A percentile compares a stretch with the other conserved stretches of the same genome.
Evolutionary conservation across 805 yeast species (phyloP).

Genomic region (Zygosaccharomyces pseudorouxii): DNA sequence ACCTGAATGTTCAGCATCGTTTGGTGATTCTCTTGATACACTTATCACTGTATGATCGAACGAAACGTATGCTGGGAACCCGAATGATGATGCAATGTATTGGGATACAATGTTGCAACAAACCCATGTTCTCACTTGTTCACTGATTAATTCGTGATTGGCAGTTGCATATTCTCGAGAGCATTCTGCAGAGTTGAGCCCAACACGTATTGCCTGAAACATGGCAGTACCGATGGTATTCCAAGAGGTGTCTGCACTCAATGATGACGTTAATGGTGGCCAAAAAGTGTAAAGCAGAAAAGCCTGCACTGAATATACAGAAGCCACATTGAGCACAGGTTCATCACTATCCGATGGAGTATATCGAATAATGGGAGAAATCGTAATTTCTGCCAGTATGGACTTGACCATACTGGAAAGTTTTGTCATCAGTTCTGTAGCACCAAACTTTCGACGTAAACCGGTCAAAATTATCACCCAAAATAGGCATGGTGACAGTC

Average conservation of each 20-base stretch:
- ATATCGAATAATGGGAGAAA: constrained; percentile 83
- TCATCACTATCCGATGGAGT: constrained; percentile 74
- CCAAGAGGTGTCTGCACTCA: constrained; percentile 95
- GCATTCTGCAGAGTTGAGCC: constrained; percentile 77
- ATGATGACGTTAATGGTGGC: constrained; percentile 94
- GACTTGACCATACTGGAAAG: constrained; percentile 69
- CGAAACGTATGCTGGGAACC: constrained; percentile 88
- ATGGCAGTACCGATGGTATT: constrained; percentile 89
- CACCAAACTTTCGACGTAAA: constrained; percentile 52
- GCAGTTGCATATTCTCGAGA: constrained; percentile 49
- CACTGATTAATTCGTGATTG: constrained; percentile 47
- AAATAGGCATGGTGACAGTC: constrained; percentile 80
- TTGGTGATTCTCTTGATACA: constrained; percentile 37
- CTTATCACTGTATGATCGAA: constrained; percentile 67
- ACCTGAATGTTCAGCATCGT: constrained; percentile 25
- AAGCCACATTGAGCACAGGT: constrained; percentile 80
- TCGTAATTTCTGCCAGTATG: constrained; percentile 79
- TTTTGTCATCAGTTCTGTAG: constrained; percentile 47
- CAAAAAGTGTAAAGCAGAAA: constrained; percentile 81
- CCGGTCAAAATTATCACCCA: constrained; percentile 92
- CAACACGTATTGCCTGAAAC: constrained; percentile 88
- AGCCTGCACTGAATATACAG: constrained; percentile 93
- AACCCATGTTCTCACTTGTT: constrained; percentile 90
- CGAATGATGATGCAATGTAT: constrained; percentile 84
- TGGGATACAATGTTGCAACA: constrained; percentile 88